Evolutionary conservation across 257 asterid genomes (phyloP), one percentile per base, ranked within the genome.

Genomic region (Primulina huaijiensis): DNA sequence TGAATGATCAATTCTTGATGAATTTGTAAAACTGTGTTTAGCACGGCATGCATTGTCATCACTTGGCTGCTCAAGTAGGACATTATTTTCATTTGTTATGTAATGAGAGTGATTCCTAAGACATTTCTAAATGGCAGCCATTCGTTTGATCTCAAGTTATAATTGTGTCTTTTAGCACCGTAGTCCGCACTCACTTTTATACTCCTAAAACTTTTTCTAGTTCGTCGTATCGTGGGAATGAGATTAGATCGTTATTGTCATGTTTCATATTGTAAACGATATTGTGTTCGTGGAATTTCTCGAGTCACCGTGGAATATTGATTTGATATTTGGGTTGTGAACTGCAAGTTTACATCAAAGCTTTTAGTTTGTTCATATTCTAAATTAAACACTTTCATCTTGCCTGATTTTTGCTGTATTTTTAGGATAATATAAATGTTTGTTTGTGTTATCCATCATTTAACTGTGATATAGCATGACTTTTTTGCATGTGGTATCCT

Each of bases 361-460:
- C 19, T 46, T 23, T 14, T 43, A n/a, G 38, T 69, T 58, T 57
- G 16, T 31, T 33, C 0, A 23, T 17, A 31, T 20, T 33, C 61
- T 58, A 8, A 43, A 43, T 43, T 43, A 43, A 43, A 0, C 53
- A 12, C 64, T 63, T 74, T 65, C 29, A 6, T 50, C 37, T 64
- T 20, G 57, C 62, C 55, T 67, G 38, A 52, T 74, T 23, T 55
- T 64, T 46, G 30, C 2, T 21, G 62, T 73, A 37, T 52, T 56
- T 74, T 17, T 2, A 16, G 57, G 69, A 37, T 60, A 31, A 23
- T 19, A n/a, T 16, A 68, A 52, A 55, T 60, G 14, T 70, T 30
- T 71, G 65, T 72, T 64, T 55, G 62, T 43, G 35, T 72, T 35
- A 62, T 69, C 58, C 70, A 65, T 11, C 37, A 35, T 56, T 34